Evolutionary conservation across 2,329 filamentous ascomycete genomes (phyloP).

Genomic region (Trichoderma atroviride): DNA sequence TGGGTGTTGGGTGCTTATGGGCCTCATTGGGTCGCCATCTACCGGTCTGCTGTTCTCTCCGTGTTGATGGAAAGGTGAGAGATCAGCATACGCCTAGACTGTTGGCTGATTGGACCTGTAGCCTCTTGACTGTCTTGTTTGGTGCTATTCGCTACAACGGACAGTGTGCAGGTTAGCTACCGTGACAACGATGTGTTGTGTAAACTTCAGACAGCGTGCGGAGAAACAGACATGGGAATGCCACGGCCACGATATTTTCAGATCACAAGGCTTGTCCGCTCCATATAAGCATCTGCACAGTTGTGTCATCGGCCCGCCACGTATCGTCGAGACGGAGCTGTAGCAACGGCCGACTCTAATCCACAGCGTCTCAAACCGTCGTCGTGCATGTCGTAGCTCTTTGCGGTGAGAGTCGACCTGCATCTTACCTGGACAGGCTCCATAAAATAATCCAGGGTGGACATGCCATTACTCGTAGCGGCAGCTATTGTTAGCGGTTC

Average conservation of each 20-base stretch:
- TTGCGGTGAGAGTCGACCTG: constrained; percentile 20
- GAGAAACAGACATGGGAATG: constrained; percentile 1
- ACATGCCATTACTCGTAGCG: not conserved
- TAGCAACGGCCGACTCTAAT: constrained; percentile 14
- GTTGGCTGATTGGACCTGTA: not conserved
- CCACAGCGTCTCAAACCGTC: constrained; percentile 7
- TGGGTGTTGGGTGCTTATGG: constrained; percentile 9
- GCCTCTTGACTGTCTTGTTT: not conserved
- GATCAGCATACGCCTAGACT: not conserved
- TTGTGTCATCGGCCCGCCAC: constrained; percentile 22
- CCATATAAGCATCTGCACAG: constrained; percentile 19
- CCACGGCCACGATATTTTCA: not conserved
- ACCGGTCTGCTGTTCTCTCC: not conserved
- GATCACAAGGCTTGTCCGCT: constrained; percentile 14
- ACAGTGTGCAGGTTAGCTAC: not conserved
- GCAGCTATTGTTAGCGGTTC: constrained; percentile 1
- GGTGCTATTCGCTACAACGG: not conserved
- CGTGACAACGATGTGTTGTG: not conserved
- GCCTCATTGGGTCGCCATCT: constrained; percentile 12
- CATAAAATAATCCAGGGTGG: constrained; percentile 13
- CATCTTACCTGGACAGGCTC: constrained; percentile 1
- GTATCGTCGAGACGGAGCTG: constrained; percentile 15
- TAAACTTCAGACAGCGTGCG: not conserved
- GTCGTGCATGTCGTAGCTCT: constrained; percentile 12
- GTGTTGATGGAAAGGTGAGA: not conserved